These are phyloP conservation scores for Hypoxylon lienhwacheense DNA, from an alignment of 495 filamentous ascomycete genomes.

Conservation along the genomic window DNA sequence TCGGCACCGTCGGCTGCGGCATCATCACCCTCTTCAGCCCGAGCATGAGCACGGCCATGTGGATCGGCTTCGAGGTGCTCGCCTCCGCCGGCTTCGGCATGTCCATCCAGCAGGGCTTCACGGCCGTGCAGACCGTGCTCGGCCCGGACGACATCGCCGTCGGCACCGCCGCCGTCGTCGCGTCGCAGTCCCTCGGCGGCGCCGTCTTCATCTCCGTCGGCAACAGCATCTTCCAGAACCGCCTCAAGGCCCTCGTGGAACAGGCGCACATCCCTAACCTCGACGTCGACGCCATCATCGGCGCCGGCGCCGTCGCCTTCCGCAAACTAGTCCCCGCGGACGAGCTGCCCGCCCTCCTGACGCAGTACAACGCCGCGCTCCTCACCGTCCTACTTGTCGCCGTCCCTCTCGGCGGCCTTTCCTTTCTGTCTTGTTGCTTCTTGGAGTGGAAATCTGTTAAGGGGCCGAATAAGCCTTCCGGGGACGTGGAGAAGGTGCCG, in stretches of 20 bases:
- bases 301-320: constrained; percentile 55
- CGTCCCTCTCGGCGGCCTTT: constrained; percentile 41
- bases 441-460: constrained; percentile 58
- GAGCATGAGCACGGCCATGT: constrained; percentile 41
- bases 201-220: constrained; percentile 61
- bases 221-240: constrained; percentile 46
- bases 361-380: constrained; percentile 40
- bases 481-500: constrained; percentile 13
- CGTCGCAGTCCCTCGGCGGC: constrained; percentile 60
- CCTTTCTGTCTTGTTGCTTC: constrained; percentile 45
- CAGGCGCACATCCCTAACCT: constrained; percentile 31
- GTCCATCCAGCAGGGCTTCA: constrained; percentile 58
- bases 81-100: constrained; percentile 63
- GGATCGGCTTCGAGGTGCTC: constrained; percentile 67
- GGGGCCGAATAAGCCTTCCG: constrained; percentile 17
- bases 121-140: constrained; percentile 59
- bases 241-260: constrained; percentile 11
- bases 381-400: constrained; percentile 36
- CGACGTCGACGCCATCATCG: constrained; percentile 38
- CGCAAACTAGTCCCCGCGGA: constrained; percentile 36
- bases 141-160: constrained; percentile 53
- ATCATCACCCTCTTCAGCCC: constrained; percentile 60
- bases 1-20: constrained; percentile 65
- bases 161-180: constrained; percentile 59
- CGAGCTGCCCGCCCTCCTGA: constrained; percentile 35